These are phyloP conservation scores for Diaporthe capsici DNA, from an alignment of 2,329 filamentous ascomycete genomes.

Conservation along the genomic window DNA sequence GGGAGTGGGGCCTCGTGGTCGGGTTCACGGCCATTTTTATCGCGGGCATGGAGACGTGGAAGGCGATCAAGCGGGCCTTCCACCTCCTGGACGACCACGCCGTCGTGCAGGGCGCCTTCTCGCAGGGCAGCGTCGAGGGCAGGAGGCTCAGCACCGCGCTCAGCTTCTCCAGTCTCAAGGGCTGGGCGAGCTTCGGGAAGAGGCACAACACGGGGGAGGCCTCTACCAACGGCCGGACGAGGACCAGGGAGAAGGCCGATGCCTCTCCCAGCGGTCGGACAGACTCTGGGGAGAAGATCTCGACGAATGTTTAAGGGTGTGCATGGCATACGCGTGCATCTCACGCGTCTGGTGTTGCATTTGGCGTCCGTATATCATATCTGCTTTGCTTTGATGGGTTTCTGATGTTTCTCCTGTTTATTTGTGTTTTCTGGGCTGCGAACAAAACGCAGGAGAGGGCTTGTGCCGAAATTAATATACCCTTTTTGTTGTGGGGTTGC, in stretches of 20 bases:
- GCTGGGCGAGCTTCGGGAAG: constrained; percentile 53
- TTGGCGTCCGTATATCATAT: constrained; percentile 13
- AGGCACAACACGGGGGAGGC: constrained; percentile 47
- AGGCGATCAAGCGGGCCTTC: constrained; percentile 73
- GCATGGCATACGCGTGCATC: constrained; percentile 5
- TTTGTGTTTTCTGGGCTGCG: background rate
- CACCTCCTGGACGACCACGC: constrained; percentile 66
- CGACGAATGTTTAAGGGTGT: constrained; percentile 24
- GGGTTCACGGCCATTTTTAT: constrained; percentile 76
- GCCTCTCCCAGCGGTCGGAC: background rate
- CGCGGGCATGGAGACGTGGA: constrained; percentile 79
- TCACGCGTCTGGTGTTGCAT: constrained; percentile 14
- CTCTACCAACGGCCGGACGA: background rate
- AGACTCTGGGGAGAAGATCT: constrained; percentile 2
- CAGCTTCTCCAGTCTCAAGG: constrained; percentile 66
- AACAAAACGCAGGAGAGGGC: constrained; percentile 3
- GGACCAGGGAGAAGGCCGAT: constrained; percentile 12
- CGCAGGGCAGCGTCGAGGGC: constrained; percentile 63
- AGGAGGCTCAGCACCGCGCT: constrained; percentile 62
- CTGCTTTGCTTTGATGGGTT: background rate
- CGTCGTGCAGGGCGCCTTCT: constrained; percentile 65
- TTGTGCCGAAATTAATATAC: constrained; percentile 2
- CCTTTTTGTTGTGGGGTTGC: background rate
- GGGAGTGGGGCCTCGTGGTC: constrained; percentile 82
- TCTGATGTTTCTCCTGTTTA: background rate